Conservation (phyloP, 176 grass and related monocot species). For the Triticum monococcum region DNA sequence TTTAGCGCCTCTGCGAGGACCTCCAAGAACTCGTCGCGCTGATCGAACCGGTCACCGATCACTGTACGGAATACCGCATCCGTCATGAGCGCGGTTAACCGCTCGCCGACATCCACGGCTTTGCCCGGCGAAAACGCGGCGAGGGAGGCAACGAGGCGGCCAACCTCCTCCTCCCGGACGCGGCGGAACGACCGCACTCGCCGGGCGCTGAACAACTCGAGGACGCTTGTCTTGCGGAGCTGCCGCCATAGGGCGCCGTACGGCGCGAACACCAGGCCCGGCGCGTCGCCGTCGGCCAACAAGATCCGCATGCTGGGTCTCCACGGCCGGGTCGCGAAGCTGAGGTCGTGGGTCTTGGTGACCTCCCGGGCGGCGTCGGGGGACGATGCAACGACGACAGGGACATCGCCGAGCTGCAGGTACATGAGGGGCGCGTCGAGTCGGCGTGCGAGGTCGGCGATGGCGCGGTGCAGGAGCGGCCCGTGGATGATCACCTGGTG, state of each 20-base stretch:
- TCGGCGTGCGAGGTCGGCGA: slow-evolving; percentile 1
- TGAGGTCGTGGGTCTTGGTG: slow-evolving; percentile 31
- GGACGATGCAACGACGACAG: background rate
- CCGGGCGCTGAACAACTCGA: slow-evolving; percentile 6
- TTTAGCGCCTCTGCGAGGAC: background rate
- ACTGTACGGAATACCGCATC: background rate
- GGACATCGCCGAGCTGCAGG: slow-evolving; percentile 28
- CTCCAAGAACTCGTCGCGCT: background rate
- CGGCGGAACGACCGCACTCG: background rate
- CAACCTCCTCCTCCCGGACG: background rate
- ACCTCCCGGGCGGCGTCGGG: slow-evolving; percentile 19
- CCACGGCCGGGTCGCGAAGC: slow-evolving; percentile 20
- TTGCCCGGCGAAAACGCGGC: background rate
- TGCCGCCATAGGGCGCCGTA: slow-evolving; percentile 10
- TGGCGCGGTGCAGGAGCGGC: background rate
- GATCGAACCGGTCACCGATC: slow-evolving; percentile 30
- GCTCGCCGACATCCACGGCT: background rate
- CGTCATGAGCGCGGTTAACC: background rate
- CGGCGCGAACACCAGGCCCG: background rate
- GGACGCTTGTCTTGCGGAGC: background rate
- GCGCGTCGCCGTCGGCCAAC: background rate
- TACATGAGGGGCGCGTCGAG: slow-evolving; percentile 30
- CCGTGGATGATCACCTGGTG: slow-evolving; percentile 16
- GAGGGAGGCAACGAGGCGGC: background rate
- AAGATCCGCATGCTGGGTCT: background rate